Evolutionary conservation across 257 asterid species (phyloP).

Genomic region (Solanum piurae): DNA sequence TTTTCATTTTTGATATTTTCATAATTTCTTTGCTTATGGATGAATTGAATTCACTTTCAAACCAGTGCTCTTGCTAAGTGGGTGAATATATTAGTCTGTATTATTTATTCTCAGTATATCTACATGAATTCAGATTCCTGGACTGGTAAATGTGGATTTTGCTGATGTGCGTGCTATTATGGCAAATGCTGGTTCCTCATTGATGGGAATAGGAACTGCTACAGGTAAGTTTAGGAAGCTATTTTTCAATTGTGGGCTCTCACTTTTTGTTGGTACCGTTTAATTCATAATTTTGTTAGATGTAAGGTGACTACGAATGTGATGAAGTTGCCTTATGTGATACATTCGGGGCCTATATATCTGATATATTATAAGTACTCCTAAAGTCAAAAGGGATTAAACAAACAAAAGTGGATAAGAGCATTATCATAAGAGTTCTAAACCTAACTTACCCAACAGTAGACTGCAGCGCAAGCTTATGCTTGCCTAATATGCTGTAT

Average conservation of each 20-base stretch:
- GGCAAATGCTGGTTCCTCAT: conserved; percentile 92
- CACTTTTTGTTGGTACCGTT: background rate
- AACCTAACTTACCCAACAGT: background rate
- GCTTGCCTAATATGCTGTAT: background rate
- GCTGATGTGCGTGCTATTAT: conserved; percentile 44
- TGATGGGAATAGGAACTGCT: conserved; percentile 96
- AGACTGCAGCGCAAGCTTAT: background rate
- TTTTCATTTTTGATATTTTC: background rate
- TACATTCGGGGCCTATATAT: background rate
- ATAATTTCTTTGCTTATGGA: background rate
- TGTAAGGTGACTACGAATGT: background rate
- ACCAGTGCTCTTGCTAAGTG: background rate
- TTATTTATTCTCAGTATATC: background rate
- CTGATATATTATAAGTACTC: background rate
- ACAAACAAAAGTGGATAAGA: background rate
- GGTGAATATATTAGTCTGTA: background rate
- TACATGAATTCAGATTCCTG: conserved; percentile 68
- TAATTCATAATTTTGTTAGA: background rate
- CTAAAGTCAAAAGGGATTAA: background rate
- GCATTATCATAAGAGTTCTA: background rate
- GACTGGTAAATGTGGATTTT: conserved; percentile 70
- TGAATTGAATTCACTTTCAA: background rate
- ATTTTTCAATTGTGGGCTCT: background rate
- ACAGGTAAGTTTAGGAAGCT: conserved; percentile 47
- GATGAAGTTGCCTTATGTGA: background rate